Evolutionary conservation across 768 basidiomycete genomes (phyloP).

Genomic region (Agrocybe praecox): DNA sequence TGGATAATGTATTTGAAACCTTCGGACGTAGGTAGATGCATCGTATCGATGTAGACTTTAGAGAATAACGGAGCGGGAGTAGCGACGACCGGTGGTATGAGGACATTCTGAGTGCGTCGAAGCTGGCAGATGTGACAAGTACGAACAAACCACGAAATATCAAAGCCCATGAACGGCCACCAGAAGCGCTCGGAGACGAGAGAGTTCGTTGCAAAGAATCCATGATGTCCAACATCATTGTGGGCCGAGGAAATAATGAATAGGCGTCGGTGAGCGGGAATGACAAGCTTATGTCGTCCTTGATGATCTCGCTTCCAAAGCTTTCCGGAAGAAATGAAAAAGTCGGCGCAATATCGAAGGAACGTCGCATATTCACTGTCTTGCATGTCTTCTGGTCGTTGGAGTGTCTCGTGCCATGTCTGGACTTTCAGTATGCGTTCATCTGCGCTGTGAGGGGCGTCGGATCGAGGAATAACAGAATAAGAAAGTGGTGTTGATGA

Average conservation of each 20-base stretch:
- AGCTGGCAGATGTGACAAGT: conserved; percentile 41
- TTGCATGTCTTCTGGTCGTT: not conserved
- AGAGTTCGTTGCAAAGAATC: conserved; percentile 15
- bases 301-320: conserved; percentile 19
- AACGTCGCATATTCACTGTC: not conserved
- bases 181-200: conserved; percentile 19
- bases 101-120: conserved; percentile 16
- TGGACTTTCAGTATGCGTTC: not conserved
- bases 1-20: conserved; percentile 20
- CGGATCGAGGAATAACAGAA: not conserved
- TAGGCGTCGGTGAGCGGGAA: conserved; percentile 1
- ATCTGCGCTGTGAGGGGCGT: not conserved
- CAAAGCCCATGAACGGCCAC: conserved; percentile 20
- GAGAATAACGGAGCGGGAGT: conserved; percentile 24
- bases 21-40: conserved; percentile 16
- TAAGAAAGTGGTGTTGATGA: no score
- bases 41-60: conserved; percentile 34
- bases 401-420: conserved; percentile 1
- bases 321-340: conserved; percentile 14
- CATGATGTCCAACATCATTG: conserved; percentile 25
- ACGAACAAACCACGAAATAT: conserved; percentile 27
- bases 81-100: conserved; percentile 22
- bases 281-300: conserved; percentile 24
- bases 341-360: conserved; percentile 18
- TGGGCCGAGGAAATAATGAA: conserved; percentile 16